Conservation (phyloP, 345 rosid genomes). For the Brassica napus region Da-Ae NC_063446.1:60290501-60291000, state of each 20-base stretch:
- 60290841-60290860: conserved; percentile 69
- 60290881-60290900: conserved; percentile 78
- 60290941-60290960: conserved; percentile 58
- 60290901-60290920: conserved; percentile 69
- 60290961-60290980: conserved; percentile 68
- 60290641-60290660: conserved; percentile 60
- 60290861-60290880: conserved; percentile 59
- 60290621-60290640: conserved; percentile 70
- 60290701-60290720: conserved; percentile 66
- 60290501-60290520: conserved; percentile 80
- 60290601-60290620: conserved; percentile 56
- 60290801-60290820: conserved; percentile 48
- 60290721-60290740: conserved; percentile 78
- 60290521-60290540: conserved; percentile 67
- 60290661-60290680: conserved; percentile 82
- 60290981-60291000: conserved; percentile 80
- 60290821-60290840: conserved; percentile 48
- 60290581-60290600: conserved; percentile 50
- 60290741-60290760: conserved; percentile 88
- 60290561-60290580: conserved; percentile 52
- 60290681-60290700: conserved; percentile 89
- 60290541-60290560: conserved; percentile 65
- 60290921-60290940: conserved; percentile 53
- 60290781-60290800: conserved; percentile 73
- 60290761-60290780: conserved; percentile 81